Base-by-base conservation (phyloP, 2,329 filamentous ascomycete species). In the Botrytis sinoallii region DNA sequence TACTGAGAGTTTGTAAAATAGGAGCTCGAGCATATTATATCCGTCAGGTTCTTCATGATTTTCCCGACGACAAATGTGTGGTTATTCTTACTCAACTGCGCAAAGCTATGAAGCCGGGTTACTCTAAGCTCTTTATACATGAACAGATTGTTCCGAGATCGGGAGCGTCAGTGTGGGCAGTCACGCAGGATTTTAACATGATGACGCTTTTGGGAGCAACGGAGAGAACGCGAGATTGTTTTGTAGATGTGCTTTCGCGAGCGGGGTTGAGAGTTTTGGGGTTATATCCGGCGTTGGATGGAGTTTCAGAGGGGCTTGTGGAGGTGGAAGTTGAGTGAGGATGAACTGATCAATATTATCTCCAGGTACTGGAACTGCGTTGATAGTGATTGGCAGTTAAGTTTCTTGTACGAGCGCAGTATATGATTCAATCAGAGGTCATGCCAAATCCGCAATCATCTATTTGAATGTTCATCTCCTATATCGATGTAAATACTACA, bases 111-210 rank as follows among this genome's bases (percentile, higher is more conserved):
- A 44, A 48, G 22, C 14, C 22, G 4, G 59, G 70, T 14, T 25
- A 55, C 22, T 65, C 70, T 14, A 65, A 64, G 16, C 42, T 71
- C n/a, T 55, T 65, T 20, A 57, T 71, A 25, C 29, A 64, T 22
- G 70, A 65, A 29, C 42, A 52, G 44, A 52, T 57, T 22, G 18
- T 71, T 5, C 59, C 59, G 6, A 20, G 25, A 29, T 29, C 22
- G 1, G 42, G 59, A 12, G 59, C 70, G 9, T 48, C 40, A 18
- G 29, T 48, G 1, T 70, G 55, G 40, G n/a, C 44, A 52, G 35
- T 71, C 7, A 40, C 25, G n/a, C 65, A 48, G 10, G 46, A 48
- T 25, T 25, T 48, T 1, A 48, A 48, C 12, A 48, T 48, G 46
- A 48, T 48, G 46, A 70, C 29, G 1, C 25, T 70, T 20, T 16